A percentile compares a stretch with the other conserved stretches of the same genome.
phyloP scores from a whole-genome alignment of 768 basidiomycete genomes.

The Pisolithus microcarpus region DNA sequence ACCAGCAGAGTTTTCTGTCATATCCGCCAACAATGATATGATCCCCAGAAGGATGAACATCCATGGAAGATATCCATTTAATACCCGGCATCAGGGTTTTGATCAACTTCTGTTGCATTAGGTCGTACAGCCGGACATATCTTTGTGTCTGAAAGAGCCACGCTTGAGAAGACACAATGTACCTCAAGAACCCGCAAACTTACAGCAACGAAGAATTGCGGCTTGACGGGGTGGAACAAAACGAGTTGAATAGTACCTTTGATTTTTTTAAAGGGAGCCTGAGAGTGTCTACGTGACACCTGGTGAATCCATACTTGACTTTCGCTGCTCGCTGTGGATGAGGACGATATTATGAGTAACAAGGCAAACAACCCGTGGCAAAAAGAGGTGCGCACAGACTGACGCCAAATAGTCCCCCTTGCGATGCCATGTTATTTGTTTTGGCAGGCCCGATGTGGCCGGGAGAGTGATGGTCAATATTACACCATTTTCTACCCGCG shows the following conservation, averaged over 20 bases:
- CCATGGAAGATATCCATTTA: conserved; percentile 96
- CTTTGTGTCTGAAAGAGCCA: conserved; percentile 71
- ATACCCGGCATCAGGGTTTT: conserved; percentile 95
- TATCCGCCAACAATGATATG: conserved; percentile 97
- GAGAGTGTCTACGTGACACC: conserved; percentile 85
- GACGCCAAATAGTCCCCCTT: conserved; percentile 94
- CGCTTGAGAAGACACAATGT: conserved; percentile 9
- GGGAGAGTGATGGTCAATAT: conserved; percentile 59
- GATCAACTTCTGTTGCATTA: conserved; percentile 86
- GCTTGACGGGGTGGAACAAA: conserved; percentile 89
- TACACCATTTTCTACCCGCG: conserved; percentile 43
- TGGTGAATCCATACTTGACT: conserved; percentile 95
- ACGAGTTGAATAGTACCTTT: conserved; percentile 88
- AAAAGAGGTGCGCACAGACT: conserved; percentile 64
- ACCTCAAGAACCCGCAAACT: conserved; percentile 26
- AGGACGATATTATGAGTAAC: conserved; percentile 7
- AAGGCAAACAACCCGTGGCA: background rate
- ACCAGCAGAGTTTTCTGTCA: conserved; percentile 97
- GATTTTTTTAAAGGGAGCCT: conserved; percentile 95
- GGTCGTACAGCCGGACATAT: conserved; percentile 91
- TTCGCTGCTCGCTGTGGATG: conserved; percentile 49
- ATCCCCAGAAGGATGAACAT: conserved; percentile 92
- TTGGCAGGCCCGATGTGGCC: conserved; percentile 59
- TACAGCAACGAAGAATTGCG: conserved; percentile 97
- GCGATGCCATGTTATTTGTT: conserved; percentile 87